Conservation (phyloP, 345 rosid genomes). For the Laguncularia racemosa region DNA sequence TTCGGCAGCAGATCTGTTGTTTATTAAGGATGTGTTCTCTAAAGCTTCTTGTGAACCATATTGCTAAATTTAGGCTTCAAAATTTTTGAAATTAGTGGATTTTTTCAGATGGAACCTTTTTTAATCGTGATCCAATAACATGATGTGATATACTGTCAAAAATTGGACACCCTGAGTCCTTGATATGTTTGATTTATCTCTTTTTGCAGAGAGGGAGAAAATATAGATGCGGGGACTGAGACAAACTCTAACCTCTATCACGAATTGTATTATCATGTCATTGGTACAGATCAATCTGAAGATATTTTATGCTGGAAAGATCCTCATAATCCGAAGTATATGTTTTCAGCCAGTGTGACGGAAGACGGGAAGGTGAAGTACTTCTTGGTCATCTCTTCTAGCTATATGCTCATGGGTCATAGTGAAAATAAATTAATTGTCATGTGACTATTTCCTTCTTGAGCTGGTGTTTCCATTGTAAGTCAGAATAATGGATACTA, state of each 20-base stretch:
- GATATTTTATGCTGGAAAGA: conserved; percentile 94
- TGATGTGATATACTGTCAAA: background rate
- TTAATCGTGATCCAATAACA: too few species aligned
- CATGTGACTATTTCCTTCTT: too few species aligned
- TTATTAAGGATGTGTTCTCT: too few species aligned
- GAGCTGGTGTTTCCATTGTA: too few species aligned
- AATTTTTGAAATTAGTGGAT: too few species aligned
- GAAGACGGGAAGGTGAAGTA: conserved; percentile 77
- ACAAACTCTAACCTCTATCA: conserved; percentile 78
- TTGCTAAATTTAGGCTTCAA: too few species aligned
- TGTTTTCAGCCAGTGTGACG: conserved; percentile 48
- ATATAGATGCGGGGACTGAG: conserved; percentile 90
- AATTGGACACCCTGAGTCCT: background rate
- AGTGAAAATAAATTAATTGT: background rate
- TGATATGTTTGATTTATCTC: background rate
- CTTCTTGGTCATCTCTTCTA: background rate
- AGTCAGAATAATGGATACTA: too few species aligned
- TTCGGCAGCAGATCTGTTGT: too few species aligned
- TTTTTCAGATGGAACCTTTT: too few species aligned
- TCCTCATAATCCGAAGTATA: conserved; percentile 62
- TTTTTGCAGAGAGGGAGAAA: conserved; percentile 61
- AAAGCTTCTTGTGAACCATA: too few species aligned
- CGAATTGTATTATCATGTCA: conserved; percentile 70
- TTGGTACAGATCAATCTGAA: conserved; percentile 69
- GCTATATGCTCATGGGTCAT: too few species aligned